Evolutionary conservation across 306 rosid species (phyloP).

Genomic region (Trichosanthes cucumerina): DNA sequence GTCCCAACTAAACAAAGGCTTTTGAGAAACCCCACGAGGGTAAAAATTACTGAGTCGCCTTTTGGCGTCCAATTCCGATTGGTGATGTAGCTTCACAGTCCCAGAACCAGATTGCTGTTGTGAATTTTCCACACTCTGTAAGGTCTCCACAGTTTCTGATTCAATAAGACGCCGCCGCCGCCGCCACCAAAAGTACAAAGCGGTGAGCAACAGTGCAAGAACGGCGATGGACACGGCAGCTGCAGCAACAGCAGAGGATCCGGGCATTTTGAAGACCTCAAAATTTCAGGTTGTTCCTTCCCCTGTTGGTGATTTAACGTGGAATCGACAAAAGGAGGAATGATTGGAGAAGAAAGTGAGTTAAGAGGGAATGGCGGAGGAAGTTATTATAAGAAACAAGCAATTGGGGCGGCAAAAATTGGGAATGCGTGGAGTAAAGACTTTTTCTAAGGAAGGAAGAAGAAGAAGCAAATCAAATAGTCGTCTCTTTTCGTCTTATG

Average conservation of each 20-base stretch:
- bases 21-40: conserved; percentile 38
- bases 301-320: background rate
- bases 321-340: background rate
- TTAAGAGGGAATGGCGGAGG: background rate
- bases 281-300: background rate
- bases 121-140: conserved; percentile 7
- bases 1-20: conserved; percentile 52
- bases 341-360: background rate
- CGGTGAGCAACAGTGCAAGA: background rate
- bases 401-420: background rate
- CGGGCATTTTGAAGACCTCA: conserved; percentile 23
- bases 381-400: background rate
- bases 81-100: conserved; percentile 17
- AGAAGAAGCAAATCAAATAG: background rate
- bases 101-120: conserved; percentile 15
- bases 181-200: conserved; percentile 15
- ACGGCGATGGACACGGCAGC: conserved; percentile 16
- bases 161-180: background rate
- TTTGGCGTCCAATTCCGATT: conserved; percentile 22
- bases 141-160: background rate
- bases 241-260: conserved; percentile 23
- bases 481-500: background rate
- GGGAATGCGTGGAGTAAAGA: conserved; percentile 42
- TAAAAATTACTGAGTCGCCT: conserved; percentile 26
- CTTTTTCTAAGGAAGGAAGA: conserved; percentile 40